Evolutionary conservation across 2,329 filamentous ascomycete species (phyloP).

Genomic region (Alternaria viburni): DNA sequence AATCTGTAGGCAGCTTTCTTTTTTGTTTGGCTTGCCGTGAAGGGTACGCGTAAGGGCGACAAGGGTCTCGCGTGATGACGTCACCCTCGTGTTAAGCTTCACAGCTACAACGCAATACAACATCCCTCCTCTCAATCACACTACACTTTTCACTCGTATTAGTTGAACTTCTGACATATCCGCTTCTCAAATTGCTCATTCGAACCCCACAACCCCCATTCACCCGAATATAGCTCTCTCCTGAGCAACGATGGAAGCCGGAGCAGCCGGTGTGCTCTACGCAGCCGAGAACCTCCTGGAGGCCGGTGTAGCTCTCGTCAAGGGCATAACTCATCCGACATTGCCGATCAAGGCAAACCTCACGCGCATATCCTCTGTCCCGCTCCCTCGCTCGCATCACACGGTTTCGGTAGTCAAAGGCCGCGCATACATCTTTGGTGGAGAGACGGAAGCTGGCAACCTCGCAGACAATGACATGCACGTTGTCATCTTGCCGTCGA

Average conservation of each 20-base stretch:
- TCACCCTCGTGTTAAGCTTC: slow-evolving; percentile 6
- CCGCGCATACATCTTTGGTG: slow-evolving; percentile 64
- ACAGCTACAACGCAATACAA: slow-evolving; percentile 10
- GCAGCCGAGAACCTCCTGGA: slow-evolving; percentile 44
- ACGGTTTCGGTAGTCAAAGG: slow-evolving; percentile 60
- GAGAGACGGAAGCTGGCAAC: slow-evolving; percentile 47
- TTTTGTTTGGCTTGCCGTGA: not conserved
- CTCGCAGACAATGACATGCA: slow-evolving; percentile 60
- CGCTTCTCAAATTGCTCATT: not conserved
- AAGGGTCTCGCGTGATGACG: slow-evolving; percentile 12
- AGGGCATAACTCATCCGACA: slow-evolving; percentile 56
- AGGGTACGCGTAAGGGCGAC: not conserved
- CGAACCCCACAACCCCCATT: not conserved
- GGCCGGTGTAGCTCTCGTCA: slow-evolving; percentile 56
- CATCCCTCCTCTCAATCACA: slow-evolving; percentile 7
- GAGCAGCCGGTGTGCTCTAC: slow-evolving; percentile 47
- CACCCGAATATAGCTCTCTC: not conserved
- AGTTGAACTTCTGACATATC: not conserved
- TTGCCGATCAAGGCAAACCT: slow-evolving; percentile 60
- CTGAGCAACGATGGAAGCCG: slow-evolving; percentile 53
- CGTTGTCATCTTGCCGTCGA: slow-evolving; percentile 58
- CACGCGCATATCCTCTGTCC: slow-evolving; percentile 53
- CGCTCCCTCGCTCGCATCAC: slow-evolving; percentile 58
- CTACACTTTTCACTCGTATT: not conserved
- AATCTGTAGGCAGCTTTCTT: not conserved